These are phyloP conservation scores for Pisolithus marmoratus DNA, from an alignment of 768 basidiomycete genomes.

Conservation along the genomic window DNA sequence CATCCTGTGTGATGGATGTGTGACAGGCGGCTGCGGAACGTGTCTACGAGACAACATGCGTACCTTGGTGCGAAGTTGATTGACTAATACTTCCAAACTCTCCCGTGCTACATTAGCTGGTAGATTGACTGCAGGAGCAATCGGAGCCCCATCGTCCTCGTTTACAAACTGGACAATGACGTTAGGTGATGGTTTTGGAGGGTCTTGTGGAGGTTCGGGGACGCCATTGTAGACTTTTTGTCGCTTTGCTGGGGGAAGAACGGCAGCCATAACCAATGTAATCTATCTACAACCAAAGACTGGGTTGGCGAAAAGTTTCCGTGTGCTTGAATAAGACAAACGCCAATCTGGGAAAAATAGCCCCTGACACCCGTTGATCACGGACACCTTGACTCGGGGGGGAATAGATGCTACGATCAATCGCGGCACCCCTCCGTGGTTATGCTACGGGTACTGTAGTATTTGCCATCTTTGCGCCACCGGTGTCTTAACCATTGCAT, in stretches of 20 bases:
- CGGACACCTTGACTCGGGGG: too few species aligned
- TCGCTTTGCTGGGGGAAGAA: constrained; percentile 85
- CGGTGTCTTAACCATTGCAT: too few species aligned
- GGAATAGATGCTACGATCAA: not conserved
- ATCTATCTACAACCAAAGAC: not conserved
- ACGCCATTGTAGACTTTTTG: constrained; percentile 77
- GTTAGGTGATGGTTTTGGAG: constrained; percentile 46
- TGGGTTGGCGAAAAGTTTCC: not conserved
- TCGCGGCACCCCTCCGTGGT: too few species aligned
- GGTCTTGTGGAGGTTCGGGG: constrained; percentile 55
- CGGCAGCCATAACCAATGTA: constrained; percentile 59
- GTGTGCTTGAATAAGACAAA: not conserved
- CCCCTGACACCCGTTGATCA: not conserved
- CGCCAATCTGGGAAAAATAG: not conserved
- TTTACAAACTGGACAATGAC: constrained; percentile 91
- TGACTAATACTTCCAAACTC: constrained; percentile 82
- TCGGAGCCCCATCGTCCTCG: constrained; percentile 72
- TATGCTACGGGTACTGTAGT: too few species aligned
- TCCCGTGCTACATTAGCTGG: constrained; percentile 84
- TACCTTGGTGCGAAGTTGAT: constrained; percentile 76
- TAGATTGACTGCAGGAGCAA: constrained; percentile 86
- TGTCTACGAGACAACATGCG: constrained; percentile 20
- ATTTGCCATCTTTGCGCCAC: too few species aligned
- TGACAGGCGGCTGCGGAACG: constrained; percentile 5
- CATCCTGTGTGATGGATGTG: constrained; percentile 19